These are phyloP conservation scores for Marasmius oreades DNA, from an alignment of 1,284 basidiomycete species.

Conservation along the genomic window DNA sequence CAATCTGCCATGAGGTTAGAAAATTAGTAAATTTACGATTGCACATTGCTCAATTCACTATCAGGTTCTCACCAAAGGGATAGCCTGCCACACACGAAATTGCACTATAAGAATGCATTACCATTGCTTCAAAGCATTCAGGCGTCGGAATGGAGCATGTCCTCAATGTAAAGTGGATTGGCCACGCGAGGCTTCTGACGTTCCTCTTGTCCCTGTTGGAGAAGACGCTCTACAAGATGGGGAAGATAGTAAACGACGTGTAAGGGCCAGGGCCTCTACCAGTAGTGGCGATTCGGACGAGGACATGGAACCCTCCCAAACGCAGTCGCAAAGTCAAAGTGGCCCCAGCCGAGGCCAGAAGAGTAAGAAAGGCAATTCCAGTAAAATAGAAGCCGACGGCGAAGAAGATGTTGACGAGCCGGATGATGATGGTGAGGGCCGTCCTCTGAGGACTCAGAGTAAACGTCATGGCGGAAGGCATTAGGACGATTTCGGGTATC, in stretches of 20 bases:
- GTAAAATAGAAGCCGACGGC: constrained; percentile 20
- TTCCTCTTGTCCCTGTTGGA: constrained; percentile 51
- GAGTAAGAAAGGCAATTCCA: constrained; percentile 23
- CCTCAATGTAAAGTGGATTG: constrained; percentile 58
- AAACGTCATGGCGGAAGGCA: constrained; percentile 27
- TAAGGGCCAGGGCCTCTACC: constrained; percentile 40
- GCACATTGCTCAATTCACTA: neutral
- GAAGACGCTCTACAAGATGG: constrained; percentile 63
- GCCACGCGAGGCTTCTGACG: constrained; percentile 42
- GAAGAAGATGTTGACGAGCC: constrained; percentile 21
- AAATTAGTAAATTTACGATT: neutral
- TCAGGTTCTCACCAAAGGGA: constrained; percentile 66
- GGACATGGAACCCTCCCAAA: constrained; percentile 31
- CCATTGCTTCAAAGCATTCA: constrained; percentile 58
- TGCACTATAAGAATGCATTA: constrained; percentile 67
- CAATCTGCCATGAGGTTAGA: constrained; percentile 68
- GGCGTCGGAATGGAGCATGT: constrained; percentile 42
- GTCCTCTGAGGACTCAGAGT: constrained; percentile 23
- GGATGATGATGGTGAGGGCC: constrained; percentile 19
- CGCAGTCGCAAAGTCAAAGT: constrained; percentile 19
- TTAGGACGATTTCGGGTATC: constrained; percentile 8
- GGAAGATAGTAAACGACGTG: constrained; percentile 47
- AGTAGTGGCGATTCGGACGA: constrained; percentile 38
- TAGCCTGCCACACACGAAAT: constrained; percentile 57
- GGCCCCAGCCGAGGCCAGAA: constrained; percentile 28